Evolutionary conservation across 1,284 basidiomycete genomes (phyloP), one percentile per base, ranked within the genome.

Genomic region (Moesziomyces parantarcticus): DNA sequence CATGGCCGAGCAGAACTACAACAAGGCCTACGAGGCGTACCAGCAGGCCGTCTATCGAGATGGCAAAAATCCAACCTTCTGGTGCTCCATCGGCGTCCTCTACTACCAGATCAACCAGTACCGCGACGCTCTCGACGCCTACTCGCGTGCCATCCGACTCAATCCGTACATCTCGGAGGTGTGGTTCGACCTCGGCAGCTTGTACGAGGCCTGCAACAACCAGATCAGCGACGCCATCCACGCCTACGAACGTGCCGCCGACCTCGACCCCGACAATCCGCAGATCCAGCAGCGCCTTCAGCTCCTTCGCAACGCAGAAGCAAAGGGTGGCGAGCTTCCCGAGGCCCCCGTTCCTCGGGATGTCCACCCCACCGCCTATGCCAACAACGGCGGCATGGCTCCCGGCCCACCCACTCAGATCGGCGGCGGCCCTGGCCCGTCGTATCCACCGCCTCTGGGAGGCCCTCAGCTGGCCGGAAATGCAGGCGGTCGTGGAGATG

Each of bases 41-140:
- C 96, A 99, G 83, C 96, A 99, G 85, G 96, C 96, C 5, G 95
- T 99, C 23, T 99, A 99, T 85, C 91, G 95, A 50, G 96, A 99
- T 80, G 95, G 96, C 10, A 93, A 95, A 73, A 99, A 98, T 84
- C 97, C 97, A 0, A 97, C 96, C 0, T 98, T 98, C 86, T 99
- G 96, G 97, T 99, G 97, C 84, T 97, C 94, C 25, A 99, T 99
- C 78, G 96, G 97, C 57, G 96, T 99, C 0, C 88, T 99, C 1
- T 99, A 99, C 85, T 99, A 97, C 88, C 95, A 98, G 84, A 99
- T 99, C 87, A 97, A 96, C 85, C 97, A 99, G 85, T 99, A 93
- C 87, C 92, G 94, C 51, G 96, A 99, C 83, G 95, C 96, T 0
- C 90, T 99, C 29, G 96, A 99, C 80, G 96, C 97, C 11, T 99